phyloP scores from a whole-genome alignment of 148 eudicot genomes.

The Rhododendron henanense region DNA sequence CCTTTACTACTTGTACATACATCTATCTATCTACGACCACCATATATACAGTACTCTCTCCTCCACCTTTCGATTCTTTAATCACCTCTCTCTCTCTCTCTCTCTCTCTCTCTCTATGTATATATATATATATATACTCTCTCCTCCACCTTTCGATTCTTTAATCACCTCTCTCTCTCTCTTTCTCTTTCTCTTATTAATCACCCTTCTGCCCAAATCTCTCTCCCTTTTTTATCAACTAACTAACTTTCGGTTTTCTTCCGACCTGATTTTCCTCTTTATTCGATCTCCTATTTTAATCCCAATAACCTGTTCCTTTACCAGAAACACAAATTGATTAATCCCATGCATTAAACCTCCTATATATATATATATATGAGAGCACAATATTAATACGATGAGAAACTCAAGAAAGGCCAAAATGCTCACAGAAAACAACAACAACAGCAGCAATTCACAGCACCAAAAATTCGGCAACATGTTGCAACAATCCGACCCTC shows the following conservation, averaged over 20 bases:
- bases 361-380: not conserved
- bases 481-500: conserved; percentile 5
- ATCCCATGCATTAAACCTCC: not conserved
- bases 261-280: conserved; percentile 9
- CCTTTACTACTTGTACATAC: not conserved
- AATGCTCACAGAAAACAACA: conserved; percentile 9
- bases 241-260: conserved; percentile 21
- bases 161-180: not conserved
- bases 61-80: conserved; percentile 12
- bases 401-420: conserved; percentile 5
- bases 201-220: not conserved
- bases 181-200: not conserved
- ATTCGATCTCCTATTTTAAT: conserved; percentile 3
- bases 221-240: not conserved
- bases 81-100: not conserved
- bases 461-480: not conserved
- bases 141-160: conserved; percentile 11
- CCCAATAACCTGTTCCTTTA: not conserved
- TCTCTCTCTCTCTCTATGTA: not conserved
- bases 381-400: not conserved
- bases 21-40: too few relatives aligned
- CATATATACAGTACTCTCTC: not conserved
- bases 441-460: not conserved
- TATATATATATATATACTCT: too few relatives aligned
- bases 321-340: not conserved